Conservation (phyloP, 148 eudicot genomes). For the Camellia japonica region DNA sequence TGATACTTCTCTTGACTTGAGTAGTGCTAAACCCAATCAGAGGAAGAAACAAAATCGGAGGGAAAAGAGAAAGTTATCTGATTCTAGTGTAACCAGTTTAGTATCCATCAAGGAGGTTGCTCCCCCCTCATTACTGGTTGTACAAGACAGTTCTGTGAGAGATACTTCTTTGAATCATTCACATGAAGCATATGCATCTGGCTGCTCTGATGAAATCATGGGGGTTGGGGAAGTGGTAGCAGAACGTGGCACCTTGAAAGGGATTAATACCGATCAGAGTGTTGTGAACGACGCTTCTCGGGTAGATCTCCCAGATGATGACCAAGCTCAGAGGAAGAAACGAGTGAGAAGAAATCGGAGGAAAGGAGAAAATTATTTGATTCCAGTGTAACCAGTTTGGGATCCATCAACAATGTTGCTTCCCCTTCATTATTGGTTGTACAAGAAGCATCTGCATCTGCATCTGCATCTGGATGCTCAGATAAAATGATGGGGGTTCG, state of each 20-base stretch:
- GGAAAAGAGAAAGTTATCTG: conserved; percentile 3
- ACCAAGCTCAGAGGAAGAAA: background rate
- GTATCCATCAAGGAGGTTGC: background rate
- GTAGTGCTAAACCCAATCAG: too few relatives aligned
- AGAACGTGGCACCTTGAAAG: too few relatives aligned
- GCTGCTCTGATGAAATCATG: background rate
- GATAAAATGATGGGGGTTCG: too few relatives aligned
- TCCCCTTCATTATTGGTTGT: background rate
- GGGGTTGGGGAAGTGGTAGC: too few relatives aligned
- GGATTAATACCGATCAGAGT: too few relatives aligned
- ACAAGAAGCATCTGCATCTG: background rate
- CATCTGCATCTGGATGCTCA: too few relatives aligned
- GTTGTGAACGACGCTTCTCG: too few relatives aligned
- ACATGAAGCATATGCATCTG: conserved; percentile 10
- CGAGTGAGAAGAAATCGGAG: background rate
- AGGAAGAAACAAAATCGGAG: background rate
- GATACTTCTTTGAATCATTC: background rate
- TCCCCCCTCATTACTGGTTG: too few relatives aligned
- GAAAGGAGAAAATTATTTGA: background rate
- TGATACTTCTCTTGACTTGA: too few relatives aligned
- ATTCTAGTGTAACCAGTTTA: background rate
- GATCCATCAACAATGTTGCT: background rate
- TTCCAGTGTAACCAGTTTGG: background rate
- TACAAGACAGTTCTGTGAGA: conserved; percentile 4
- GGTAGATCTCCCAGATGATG: too few relatives aligned